A percentile compares a stretch with the other conserved stretches of the same genome.
These are phyloP conservation scores for Globisporangium yorkense DNA, from an alignment of 352 stramenopile species.

Conservation along the genomic window DNA sequence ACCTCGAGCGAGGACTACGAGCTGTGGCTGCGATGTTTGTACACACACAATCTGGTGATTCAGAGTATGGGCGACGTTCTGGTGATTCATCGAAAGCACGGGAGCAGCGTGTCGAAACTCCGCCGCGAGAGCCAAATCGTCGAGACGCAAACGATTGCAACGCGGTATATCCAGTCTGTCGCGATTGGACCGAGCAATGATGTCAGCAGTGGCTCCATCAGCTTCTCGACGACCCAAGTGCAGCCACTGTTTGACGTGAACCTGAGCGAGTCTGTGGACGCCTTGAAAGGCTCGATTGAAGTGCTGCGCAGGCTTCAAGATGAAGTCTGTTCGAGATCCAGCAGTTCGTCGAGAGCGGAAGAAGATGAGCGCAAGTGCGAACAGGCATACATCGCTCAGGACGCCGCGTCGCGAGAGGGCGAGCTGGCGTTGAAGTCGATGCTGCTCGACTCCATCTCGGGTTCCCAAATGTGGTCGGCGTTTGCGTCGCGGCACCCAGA, in stretches of 20 bases:
- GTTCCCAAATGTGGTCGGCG: slow-evolving; percentile 22
- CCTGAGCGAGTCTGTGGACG: slow-evolving; percentile 11
- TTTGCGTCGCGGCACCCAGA: slow-evolving; percentile 22
- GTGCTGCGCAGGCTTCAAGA: slow-evolving; percentile 20
- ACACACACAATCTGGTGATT: slow-evolving; percentile 30
- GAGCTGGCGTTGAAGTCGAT: slow-evolving; percentile 33
- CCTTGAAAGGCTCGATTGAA: slow-evolving; percentile 16
- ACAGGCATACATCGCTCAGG: slow-evolving; percentile 21
- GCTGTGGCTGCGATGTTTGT: slow-evolving; percentile 63
- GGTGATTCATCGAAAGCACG: slow-evolving; percentile 42
- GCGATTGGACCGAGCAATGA: not conserved
- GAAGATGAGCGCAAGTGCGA: slow-evolving; percentile 14
- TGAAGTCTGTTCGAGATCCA: slow-evolving; percentile 7
- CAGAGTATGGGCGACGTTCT: slow-evolving; percentile 48
- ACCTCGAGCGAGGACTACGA: slow-evolving; percentile 75
- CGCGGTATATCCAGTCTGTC: slow-evolving; percentile 4
- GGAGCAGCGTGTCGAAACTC: slow-evolving; percentile 14
- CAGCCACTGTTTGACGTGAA: slow-evolving; percentile 8
- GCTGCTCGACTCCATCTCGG: slow-evolving; percentile 21
- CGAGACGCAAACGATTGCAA: slow-evolving; percentile 33
- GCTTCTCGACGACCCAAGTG: not conserved
- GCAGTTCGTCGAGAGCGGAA: not conserved
- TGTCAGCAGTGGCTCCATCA: not conserved
- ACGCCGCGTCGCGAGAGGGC: slow-evolving; percentile 25
- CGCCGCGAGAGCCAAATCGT: slow-evolving; percentile 24